A percentile compares a stretch with the other conserved stretches of the same genome.
Conservation (phyloP, 2,329 filamentous ascomycete species). For the Drechslerella coelobrocha region DNA sequence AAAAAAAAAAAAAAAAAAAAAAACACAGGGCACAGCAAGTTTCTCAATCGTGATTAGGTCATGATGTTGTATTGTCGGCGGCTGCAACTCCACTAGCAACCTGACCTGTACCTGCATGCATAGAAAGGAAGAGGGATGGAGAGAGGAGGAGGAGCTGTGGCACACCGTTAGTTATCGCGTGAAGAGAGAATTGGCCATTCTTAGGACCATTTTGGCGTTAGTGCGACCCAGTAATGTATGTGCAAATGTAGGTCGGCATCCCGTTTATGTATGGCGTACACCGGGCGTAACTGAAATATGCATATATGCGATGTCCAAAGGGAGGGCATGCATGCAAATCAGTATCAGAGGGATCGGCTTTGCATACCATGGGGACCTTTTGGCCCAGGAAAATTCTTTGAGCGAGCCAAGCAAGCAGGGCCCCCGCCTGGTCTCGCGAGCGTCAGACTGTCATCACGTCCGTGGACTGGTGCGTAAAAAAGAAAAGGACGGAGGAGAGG, state of each 20-base stretch:
- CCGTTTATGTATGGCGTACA: slow-evolving; percentile 1
- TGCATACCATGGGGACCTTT: not conserved
- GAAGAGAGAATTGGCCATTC: too few relatives aligned
- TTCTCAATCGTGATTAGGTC: slow-evolving; percentile 27
- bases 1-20: not conserved
- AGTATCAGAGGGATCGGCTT: not conserved
- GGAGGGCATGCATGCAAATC: not conserved
- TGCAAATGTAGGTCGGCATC: too few relatives aligned
- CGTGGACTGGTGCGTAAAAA: too few relatives aligned
- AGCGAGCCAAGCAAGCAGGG: not conserved
- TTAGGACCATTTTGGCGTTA: too few relatives aligned
- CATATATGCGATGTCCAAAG: not conserved
- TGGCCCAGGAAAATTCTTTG: not conserved
- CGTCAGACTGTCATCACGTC: not conserved
- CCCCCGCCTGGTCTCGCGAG: not conserved
- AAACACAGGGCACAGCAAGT: not conserved
- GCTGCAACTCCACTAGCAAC: slow-evolving; percentile 8
- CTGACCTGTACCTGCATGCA: not conserved
- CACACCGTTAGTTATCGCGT: too few relatives aligned
- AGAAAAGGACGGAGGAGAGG: not conserved
- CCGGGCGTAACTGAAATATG: not conserved
- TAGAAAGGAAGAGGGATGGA: not conserved
- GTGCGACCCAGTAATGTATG: too few relatives aligned
- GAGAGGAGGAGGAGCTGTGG: not conserved
- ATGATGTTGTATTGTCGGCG: slow-evolving; percentile 37